A percentile compares a stretch with the other conserved stretches of the same genome.
Conservation (phyloP, 441 rosid species). For the Dalechampia spathulata region DNA sequence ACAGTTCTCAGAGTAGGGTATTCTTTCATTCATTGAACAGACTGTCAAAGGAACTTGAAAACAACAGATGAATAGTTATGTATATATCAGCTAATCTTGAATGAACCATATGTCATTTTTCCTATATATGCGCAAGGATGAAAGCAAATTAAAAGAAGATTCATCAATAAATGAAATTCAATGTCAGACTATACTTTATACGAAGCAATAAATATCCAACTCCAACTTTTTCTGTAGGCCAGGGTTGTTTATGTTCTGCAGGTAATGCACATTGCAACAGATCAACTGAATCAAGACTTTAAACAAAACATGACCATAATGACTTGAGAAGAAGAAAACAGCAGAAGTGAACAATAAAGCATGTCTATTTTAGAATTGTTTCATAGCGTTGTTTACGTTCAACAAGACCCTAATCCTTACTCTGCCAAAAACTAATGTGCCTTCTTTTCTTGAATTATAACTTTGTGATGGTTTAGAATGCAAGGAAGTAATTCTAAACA, state of each 20-base stretch:
- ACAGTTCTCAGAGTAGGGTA: conserved; percentile 2
- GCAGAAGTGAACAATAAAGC: too few species aligned
- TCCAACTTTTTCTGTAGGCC: not conserved
- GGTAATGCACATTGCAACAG: not conserved
- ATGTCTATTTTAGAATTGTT: too few species aligned
- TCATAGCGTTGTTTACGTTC: not conserved
- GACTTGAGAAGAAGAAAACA: not conserved
- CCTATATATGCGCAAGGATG: not conserved
- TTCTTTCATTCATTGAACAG: conserved; percentile 11
- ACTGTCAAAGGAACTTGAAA: conserved; percentile 1
- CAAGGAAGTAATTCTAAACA: too few species aligned
- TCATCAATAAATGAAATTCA: not conserved
- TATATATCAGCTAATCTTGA: not conserved
- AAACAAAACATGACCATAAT: not conserved
- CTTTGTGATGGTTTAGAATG: too few species aligned
- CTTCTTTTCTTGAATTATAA: too few species aligned
- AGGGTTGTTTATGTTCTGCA: not conserved
- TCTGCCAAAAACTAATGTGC: too few species aligned
- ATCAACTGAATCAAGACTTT: not conserved
- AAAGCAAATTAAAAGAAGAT: not conserved
- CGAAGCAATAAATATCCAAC: not conserved
- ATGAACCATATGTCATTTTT: not conserved
- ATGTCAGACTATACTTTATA: not conserved
- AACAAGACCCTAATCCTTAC: not conserved
- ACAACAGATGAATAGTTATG: not conserved